Base-by-base conservation (phyloP, 192 early-diverging fungal genomes). In the Umbelopsis sp. region DNA sequence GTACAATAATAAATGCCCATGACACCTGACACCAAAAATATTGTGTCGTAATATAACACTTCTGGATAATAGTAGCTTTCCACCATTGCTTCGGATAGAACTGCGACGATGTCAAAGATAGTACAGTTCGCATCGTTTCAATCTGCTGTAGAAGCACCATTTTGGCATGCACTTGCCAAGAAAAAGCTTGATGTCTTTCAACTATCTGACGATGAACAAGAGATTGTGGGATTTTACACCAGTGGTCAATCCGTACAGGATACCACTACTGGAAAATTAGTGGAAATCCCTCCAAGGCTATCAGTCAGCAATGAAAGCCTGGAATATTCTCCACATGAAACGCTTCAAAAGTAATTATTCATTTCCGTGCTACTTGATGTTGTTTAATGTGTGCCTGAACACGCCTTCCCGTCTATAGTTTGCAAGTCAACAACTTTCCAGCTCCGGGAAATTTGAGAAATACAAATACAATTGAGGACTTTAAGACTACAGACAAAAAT, bases 391-490 rank as follows among this genome's bases (percentile, higher is more conserved):
- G 56, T 62, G 16, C 56, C 56, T 62, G 56, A 62, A 32, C 26
- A 12, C 17, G 25, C 31, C n/a, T 34, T 16, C 2, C 56, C 29
- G 17, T 62, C 56, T 41, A 6, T 11, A 62, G 56, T 17, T 14
- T 62, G 17, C 56, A 62, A 29, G 11, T 62, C 29, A 29, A 62
- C 31, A 72, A 84, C 6, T 79, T 76, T 77, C 78, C 75, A 12
- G 81, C 79, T 12, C 78, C 81, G 32, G 94, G 90, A 1, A 71
- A 71, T 2, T 76, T 99, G 38, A 81, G 86, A 70, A 99, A 98
- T 81, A 96, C 95, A 32, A 99, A 99, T 78, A 98, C 97, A 0
- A 82, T 98, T 7, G 95, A 97, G 71, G 95, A 95, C 50, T 99
- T 97, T 75, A 94, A 92, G 73, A 71, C 68, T 45, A 59, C 88